Base-by-base conservation (phyloP, 345 rosid species). In the Lepidium aucheri region DNA sequence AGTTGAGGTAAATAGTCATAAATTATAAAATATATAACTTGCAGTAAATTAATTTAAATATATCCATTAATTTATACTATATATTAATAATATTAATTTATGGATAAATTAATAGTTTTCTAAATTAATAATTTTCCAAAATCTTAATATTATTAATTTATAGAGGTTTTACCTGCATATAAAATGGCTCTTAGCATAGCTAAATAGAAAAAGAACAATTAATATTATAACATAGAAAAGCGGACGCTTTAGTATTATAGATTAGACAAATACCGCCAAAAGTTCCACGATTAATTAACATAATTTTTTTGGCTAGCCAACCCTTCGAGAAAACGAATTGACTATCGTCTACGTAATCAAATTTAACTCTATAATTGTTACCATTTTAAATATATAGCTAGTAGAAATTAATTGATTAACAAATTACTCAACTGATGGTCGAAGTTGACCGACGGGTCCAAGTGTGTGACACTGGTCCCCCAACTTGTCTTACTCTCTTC, bases 261-360 rank as follows among this genome's bases (percentile, higher is more conserved):
- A 72, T 49, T 40, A 15, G 60, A 33, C 41, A 30, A 56, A 64
- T 57, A 30, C 66, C 24, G 33, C 53, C 76, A 72, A 64, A 63
- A 72, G 38, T 22, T 28, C 60, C 66, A 49, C 43, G 47, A 55
- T 42, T 28, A 55, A 24, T 4, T 43, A 50, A 17, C 40, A 9
- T 30, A 49, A 59, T 59, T 40, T 32, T 13, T 12, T 71, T n/a
- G 15, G 13, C 40, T 64, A 65, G 76, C 76, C 70, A 57, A 40
- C 76, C 66, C 65, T 72, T 49, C 24, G 52, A 40, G 70, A 64
- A 64, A 64, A 65, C 65, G 66, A 72, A 64, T 65, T 72, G 70
- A 65, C 76, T 72, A 63, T 64, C 17, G 59, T 56, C 53, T 57
- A 64, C 70, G 60, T 56, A 32, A 57, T 64, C 60, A 72, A 41